phyloP scores from a whole-genome alignment of 2,329 filamentous ascomycete species.

The Fusarium vanettenii region DNA sequence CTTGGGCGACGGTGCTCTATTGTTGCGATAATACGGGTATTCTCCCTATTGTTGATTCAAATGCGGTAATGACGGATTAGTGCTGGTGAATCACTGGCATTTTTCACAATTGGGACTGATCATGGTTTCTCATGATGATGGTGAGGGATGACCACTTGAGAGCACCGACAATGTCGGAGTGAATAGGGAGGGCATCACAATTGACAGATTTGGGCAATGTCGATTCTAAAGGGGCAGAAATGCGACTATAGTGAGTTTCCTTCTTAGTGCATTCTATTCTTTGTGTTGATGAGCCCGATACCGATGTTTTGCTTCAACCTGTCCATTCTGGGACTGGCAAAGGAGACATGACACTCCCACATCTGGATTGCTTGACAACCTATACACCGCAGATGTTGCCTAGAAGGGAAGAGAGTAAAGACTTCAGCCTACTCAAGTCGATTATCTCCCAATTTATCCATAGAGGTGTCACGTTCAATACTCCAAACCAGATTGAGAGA shows the following conservation, averaged over 20 bases:
- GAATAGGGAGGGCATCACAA: neutral
- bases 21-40: neutral
- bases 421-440: neutral
- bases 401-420: neutral
- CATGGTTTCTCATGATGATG: neutral
- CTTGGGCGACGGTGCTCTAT: neutral
- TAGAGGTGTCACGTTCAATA: neutral
- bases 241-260: neutral
- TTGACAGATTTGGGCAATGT: neutral
- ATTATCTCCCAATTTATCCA: neutral
- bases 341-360: neutral
- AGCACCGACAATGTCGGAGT: neutral
- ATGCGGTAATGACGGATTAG: neutral
- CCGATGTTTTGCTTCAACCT: neutral
- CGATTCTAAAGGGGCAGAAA: neutral
- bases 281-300: neutral
- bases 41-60: neutral
- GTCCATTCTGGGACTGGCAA: neutral
- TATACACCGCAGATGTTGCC: neutral
- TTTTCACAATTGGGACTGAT: neutral
- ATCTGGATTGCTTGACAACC: neutral
- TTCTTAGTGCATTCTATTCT: neutral
- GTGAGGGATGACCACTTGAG: neutral
- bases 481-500: neutral
- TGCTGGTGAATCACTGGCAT: conserved; percentile 3